Conservation (phyloP, 2,329 filamentous ascomycete genomes). For the Trichoderma hamatum region DNA sequence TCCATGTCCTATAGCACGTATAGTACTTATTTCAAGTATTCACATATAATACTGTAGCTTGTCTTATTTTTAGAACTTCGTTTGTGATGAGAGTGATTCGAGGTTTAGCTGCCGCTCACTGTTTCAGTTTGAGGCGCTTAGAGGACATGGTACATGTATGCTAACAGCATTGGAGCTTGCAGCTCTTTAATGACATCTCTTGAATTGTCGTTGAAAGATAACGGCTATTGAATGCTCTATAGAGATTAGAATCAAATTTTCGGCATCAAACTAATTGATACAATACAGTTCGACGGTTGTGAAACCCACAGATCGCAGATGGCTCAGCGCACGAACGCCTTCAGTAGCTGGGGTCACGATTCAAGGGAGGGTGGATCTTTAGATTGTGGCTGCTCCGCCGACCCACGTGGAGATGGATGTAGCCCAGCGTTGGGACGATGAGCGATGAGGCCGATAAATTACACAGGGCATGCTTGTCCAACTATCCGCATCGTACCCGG, state of each 20-base stretch:
- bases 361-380: constrained; percentile 13
- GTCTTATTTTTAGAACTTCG: too few relatives aligned
- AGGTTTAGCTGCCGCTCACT: too few relatives aligned
- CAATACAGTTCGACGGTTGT: background rate
- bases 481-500: background rate
- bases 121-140: too few relatives aligned
- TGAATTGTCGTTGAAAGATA: background rate
- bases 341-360: background rate
- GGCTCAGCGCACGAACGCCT: constrained; percentile 8
- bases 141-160: too few relatives aligned
- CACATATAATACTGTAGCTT: too few relatives aligned
- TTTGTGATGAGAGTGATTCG: too few relatives aligned
- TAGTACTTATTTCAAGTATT: too few relatives aligned
- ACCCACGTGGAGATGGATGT: constrained; percentile 13
- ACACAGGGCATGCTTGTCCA: constrained; percentile 14
- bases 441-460: constrained; percentile 6
- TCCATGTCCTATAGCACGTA: too few relatives aligned
- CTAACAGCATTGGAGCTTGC: too few relatives aligned
- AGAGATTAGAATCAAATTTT: background rate
- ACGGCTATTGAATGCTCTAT: background rate
- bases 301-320: constrained; percentile 5
- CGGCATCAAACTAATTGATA: background rate
- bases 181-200: background rate
- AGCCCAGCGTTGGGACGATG: constrained; percentile 8
- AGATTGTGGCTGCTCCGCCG: constrained; percentile 11